These are phyloP conservation scores for Fusarium ramigenum DNA, from an alignment of 2,329 filamentous ascomycete genomes.

Conservation along the genomic window DNA sequence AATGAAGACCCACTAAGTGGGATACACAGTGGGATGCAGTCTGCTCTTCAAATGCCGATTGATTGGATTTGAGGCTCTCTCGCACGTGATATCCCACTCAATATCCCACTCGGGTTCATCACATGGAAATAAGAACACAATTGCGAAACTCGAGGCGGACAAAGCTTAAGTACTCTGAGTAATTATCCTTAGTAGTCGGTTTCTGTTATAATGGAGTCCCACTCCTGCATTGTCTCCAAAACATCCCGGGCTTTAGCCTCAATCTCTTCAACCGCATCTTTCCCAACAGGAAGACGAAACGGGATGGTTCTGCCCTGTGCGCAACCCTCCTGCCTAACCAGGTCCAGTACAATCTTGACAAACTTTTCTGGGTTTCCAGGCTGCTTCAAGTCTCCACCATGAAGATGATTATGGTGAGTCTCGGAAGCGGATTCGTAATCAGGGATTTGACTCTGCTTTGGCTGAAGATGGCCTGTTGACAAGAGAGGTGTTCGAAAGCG, in stretches of 20 bases:
- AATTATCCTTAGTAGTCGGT: conserved; percentile 20
- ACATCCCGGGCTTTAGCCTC: conserved; percentile 36
- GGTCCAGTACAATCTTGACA: conserved; percentile 1
- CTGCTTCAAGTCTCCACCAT: neutral
- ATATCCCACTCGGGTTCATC: neutral
- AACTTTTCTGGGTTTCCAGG: neutral
- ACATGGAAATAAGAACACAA: neutral
- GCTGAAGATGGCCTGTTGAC: neutral
- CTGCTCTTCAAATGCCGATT: too few relatives aligned
- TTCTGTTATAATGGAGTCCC: conserved; percentile 39
- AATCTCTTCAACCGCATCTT: conserved; percentile 41
- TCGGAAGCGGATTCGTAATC: neutral
- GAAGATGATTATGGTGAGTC: neutral
- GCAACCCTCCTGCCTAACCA: conserved; percentile 2
- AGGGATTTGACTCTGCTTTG: neutral
- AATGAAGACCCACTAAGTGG: neutral
- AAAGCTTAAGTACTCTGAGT: neutral
- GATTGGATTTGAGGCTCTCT: neutral
- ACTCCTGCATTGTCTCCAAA: conserved; percentile 31
- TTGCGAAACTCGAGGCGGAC: neutral
- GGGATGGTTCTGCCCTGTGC: neutral
- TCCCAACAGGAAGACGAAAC: conserved; percentile 44
- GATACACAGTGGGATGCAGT: neutral
- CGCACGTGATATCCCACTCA: neutral
- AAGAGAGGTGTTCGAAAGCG: conserved; percentile 8